A percentile compares a stretch with the other conserved stretches of the same genome.
These are phyloP conservation scores for Aureobasidium sp. DNA, from an alignment of 2,329 filamentous ascomycete genomes.

Conservation along the genomic window DNA sequence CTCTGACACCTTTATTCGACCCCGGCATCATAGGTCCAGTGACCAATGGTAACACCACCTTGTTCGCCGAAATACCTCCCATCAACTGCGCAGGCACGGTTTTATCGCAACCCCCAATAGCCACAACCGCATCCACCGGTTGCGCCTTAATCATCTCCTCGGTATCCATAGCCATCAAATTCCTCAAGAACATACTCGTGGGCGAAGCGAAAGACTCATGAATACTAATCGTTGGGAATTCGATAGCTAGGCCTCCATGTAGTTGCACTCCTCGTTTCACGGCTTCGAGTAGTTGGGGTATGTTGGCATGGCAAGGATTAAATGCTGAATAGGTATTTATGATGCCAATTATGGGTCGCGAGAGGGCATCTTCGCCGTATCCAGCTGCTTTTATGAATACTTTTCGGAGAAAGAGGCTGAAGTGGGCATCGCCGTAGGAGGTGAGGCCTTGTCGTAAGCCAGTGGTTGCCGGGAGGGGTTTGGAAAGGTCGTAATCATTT, in stretches of 20 bases:
- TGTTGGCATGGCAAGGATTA: conserved; percentile 68
- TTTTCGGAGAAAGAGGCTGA: conserved; percentile 67
- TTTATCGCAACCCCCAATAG: conserved; percentile 69
- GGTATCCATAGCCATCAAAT: conserved; percentile 73
- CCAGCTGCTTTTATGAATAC: conserved; percentile 72
- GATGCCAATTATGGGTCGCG: conserved; percentile 64
- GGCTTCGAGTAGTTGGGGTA: conserved; percentile 64
- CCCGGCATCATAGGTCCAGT: conserved; percentile 73
- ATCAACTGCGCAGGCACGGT: conserved; percentile 68
- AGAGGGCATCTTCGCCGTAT: conserved; percentile 64
- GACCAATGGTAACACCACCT: conserved; percentile 60
- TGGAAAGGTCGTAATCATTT: conserved; percentile 52
- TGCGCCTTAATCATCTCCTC: conserved; percentile 71
- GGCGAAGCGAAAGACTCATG: conserved; percentile 63
- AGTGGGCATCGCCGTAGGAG: conserved; percentile 66
- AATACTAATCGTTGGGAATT: conserved; percentile 67
- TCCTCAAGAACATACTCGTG: conserved; percentile 68
- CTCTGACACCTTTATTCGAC: conserved; percentile 54
- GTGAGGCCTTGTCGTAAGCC: conserved; percentile 60
- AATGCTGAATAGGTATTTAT: conserved; percentile 67
- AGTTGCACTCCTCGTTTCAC: conserved; percentile 62
- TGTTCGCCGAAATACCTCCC: conserved; percentile 68
- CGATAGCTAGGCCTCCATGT: conserved; percentile 59
- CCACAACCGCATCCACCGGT: conserved; percentile 59
- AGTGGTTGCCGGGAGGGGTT: conserved; percentile 42